Evolutionary conservation across 345 rosid species (phyloP).

Genomic region (Eucalyptus decipiens): DNA sequence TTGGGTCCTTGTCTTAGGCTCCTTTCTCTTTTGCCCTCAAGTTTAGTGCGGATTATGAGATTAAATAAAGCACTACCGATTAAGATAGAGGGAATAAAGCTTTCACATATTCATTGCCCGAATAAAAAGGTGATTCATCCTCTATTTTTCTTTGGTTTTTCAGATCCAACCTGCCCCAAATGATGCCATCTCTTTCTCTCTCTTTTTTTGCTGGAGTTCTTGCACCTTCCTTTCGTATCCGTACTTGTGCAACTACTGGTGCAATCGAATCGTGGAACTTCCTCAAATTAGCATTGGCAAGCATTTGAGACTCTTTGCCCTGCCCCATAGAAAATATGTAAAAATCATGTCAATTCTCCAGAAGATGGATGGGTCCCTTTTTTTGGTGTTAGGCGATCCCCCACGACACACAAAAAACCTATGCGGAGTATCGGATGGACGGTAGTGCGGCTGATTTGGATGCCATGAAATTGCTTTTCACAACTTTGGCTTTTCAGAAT

Average conservation of each 20-base stretch:
- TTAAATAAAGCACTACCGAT: background rate
- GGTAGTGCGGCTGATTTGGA: background rate
- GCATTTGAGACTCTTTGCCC: background rate
- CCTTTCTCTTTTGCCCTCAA: background rate
- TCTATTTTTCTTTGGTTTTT: background rate
- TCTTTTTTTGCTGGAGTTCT: background rate
- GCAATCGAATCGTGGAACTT: background rate
- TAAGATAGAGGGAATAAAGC: background rate
- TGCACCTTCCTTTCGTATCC: background rate
- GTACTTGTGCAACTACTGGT: background rate
- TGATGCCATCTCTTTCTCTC: background rate
- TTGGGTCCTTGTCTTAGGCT: background rate
- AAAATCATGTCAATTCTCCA: background rate
- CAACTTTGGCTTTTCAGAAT: background rate
- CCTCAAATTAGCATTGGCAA: background rate
- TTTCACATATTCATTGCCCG: background rate
- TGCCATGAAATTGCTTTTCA: background rate
- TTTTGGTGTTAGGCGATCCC: background rate
- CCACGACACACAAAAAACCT: background rate
- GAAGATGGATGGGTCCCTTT: background rate
- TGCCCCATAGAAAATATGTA: background rate
- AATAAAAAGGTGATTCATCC: background rate
- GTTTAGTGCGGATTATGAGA: background rate
- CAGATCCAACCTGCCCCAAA: background rate
- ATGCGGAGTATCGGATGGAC: background rate